Percentiles rank a stretch among this genome's conserved stretches.
Conservation (phyloP, 1,284 basidiomycete genomes). For the Tranzscheliella williamsii region DNA sequence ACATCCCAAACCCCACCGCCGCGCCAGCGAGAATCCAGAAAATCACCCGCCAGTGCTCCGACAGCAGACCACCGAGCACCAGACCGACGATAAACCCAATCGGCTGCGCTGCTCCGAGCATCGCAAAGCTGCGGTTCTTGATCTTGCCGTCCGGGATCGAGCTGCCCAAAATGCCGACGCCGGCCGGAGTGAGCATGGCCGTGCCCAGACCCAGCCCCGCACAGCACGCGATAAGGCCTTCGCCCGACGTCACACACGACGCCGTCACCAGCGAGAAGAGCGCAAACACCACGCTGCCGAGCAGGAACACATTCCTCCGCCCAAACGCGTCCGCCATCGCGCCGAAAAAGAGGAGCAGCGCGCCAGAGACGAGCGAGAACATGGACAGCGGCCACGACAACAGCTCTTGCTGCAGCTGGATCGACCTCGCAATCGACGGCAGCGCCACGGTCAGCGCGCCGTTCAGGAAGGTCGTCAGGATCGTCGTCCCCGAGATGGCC, state of each 20-base stretch:
- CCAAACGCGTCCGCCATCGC: conserved; percentile 63
- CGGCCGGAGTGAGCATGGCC: conserved; percentile 35
- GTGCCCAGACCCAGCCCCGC: conserved; percentile 47
- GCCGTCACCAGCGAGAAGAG: conserved; percentile 52
- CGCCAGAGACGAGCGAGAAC: conserved; percentile 68
- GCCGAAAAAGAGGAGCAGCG: conserved; percentile 64
- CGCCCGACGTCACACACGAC: conserved; percentile 56
- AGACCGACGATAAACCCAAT: conserved; percentile 69
- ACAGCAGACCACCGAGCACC: conserved; percentile 71
- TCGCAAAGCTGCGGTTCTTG: conserved; percentile 57
- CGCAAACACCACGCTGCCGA: conserved; percentile 56
- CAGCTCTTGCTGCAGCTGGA: conserved; percentile 23
- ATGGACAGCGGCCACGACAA: conserved; percentile 73
- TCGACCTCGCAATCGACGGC: conserved; percentile 66
- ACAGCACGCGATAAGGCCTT: conserved; percentile 55
- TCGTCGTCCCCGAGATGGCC: conserved; percentile 40
- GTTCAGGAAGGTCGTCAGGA: conserved; percentile 60
- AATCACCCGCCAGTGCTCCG: conserved; percentile 68
- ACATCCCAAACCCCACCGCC: conserved; percentile 65
- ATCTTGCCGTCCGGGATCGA: conserved; percentile 57
- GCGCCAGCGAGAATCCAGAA: conserved; percentile 69
- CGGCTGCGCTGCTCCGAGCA: conserved; percentile 70
- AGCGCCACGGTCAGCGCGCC: conserved; percentile 68
- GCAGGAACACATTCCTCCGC: conserved; percentile 64
- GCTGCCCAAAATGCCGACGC: conserved; percentile 56